Base-by-base conservation (phyloP, 148 eudicot genomes). In the Mesembryanthemum crystallinum region DNA sequence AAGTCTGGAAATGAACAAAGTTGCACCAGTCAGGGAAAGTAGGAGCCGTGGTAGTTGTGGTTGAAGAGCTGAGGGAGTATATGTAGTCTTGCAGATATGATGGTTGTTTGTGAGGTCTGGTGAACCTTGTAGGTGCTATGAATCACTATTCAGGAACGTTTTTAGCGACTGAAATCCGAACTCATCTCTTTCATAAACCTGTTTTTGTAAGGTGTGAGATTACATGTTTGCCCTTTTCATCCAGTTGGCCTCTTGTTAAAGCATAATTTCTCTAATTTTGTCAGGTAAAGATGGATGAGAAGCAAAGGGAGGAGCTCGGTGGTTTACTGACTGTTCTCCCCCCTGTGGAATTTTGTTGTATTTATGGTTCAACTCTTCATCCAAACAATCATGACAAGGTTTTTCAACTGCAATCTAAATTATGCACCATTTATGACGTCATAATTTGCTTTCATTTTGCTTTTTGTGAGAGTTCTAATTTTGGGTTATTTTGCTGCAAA, bases 341-440 rank as follows among this genome's bases (percentile, higher is more conserved):
- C 30, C 92, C 93, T n/a, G 90, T 95, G 42, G 96, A 90, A 28
- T 95, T 95, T 63, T 89, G 96, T 71, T 95, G 96, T 84, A 77
- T 90, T 39, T 95, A 95, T 80, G 99, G 99, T 64, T 95, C 99
- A 68, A 79, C 82, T 60, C 92, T 95, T 74, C 97, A 95, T 78
- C 99, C 97, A 45, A 95, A 87, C 80, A 89, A 90, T 74, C 61
- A 37, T 58, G 92, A 88, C 58, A 76, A 95, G 96, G 97, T 94
- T 77, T 75, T 37, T 73, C 8, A 60, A 25, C 39, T 66, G 52
- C 45, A 60, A 33, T 42, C 21, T 52, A 8, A 51, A 77, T 55
- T 42, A 28, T 33, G 5, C 25, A 18, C 27, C 27, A 12, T 29
- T 35, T 76, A 28, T 71, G 17, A n/a, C 39, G 39, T 35, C 60